phyloP scores from a whole-genome alignment of 2,329 filamentous ascomycete genomes.

The Colletotrichum incanum region DNA sequence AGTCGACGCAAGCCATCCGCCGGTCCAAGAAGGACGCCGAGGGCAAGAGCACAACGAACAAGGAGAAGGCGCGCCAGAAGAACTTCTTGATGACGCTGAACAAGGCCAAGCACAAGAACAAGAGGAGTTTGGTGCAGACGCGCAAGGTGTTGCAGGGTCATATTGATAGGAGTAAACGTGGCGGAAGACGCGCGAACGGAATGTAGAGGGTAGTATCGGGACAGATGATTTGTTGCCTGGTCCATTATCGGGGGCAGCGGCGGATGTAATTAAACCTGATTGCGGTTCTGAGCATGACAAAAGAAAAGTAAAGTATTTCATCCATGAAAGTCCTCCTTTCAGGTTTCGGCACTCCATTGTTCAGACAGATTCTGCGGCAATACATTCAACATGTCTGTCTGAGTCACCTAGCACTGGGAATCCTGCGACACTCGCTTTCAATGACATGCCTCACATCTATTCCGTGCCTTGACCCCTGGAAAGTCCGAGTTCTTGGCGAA shows the following conservation, averaged over 20 bases:
- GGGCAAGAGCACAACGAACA: slow-evolving; percentile 97
- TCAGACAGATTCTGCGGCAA: not conserved
- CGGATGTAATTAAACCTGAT: slow-evolving; percentile 6
- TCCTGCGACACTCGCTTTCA: not conserved
- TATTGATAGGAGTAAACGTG: slow-evolving; percentile 85
- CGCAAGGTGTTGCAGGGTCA: slow-evolving; percentile 86
- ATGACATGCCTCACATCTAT: not conserved
- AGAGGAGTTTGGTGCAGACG: slow-evolving; percentile 91
- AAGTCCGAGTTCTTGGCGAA: too few species aligned
- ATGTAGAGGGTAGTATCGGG: slow-evolving; percentile 21
- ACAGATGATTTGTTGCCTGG: not conserved
- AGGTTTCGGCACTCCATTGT: too few species aligned
- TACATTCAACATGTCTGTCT: not conserved
- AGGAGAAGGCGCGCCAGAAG: slow-evolving; percentile 97
- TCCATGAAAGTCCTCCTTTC: not conserved
- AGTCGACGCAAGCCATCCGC: slow-evolving; percentile 86
- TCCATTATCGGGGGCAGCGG: not conserved
- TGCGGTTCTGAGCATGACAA: not conserved
- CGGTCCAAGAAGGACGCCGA: slow-evolving; percentile 89
- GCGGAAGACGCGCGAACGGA: slow-evolving; percentile 83
- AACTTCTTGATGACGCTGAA: slow-evolving; percentile 99
- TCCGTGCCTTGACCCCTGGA: not conserved
- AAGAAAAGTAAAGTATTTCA: not conserved
- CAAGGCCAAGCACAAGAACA: slow-evolving; percentile 96
- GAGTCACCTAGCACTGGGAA: too few species aligned